phyloP scores from a whole-genome alignment of 2,329 filamentous ascomycete species.

The Colletotrichum musae region DNA sequence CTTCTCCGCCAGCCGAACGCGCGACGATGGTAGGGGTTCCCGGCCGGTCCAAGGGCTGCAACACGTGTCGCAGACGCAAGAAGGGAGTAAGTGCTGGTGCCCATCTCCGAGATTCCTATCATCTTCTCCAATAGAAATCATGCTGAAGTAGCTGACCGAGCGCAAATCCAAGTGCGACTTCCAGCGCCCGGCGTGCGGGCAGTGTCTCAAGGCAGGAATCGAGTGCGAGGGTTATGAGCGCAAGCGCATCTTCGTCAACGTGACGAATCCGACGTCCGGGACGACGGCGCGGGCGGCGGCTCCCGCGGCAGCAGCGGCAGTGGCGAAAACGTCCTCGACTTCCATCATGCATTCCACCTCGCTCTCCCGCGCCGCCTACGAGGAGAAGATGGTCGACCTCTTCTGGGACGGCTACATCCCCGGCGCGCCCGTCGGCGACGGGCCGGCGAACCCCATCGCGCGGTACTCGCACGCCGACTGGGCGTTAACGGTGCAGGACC shows the following conservation, averaged over 20 bases:
- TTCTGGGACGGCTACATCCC: constrained; percentile 43
- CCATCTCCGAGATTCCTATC: background rate
- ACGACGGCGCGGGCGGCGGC: background rate
- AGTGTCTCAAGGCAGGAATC: constrained; percentile 40
- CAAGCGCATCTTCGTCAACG: constrained; percentile 42
- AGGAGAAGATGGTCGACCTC: constrained; percentile 36
- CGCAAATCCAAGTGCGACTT: constrained; percentile 41
- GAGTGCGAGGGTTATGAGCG: constrained; percentile 41
- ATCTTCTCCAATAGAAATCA: too few species aligned
- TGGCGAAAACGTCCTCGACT: background rate
- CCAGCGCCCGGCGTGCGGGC: constrained; percentile 41
- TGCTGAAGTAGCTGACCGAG: background rate
- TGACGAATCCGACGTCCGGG: background rate
- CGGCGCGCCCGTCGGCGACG: background rate
- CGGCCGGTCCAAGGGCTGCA: constrained; percentile 43
- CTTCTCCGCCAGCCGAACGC: background rate
- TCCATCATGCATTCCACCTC: constrained; percentile 8
- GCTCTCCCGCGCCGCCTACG: constrained; percentile 38
- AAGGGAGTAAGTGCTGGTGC: constrained; percentile 41
- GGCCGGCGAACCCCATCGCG: constrained; percentile 20
- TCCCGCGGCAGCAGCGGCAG: background rate
- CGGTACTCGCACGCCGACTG: constrained; percentile 40
- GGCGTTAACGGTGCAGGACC: constrained; percentile 42
- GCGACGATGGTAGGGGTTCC: constrained; percentile 42
- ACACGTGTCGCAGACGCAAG: constrained; percentile 42